Evolutionary conservation across 306 rosid species (phyloP).

Genomic region (Senna tora): DNA sequence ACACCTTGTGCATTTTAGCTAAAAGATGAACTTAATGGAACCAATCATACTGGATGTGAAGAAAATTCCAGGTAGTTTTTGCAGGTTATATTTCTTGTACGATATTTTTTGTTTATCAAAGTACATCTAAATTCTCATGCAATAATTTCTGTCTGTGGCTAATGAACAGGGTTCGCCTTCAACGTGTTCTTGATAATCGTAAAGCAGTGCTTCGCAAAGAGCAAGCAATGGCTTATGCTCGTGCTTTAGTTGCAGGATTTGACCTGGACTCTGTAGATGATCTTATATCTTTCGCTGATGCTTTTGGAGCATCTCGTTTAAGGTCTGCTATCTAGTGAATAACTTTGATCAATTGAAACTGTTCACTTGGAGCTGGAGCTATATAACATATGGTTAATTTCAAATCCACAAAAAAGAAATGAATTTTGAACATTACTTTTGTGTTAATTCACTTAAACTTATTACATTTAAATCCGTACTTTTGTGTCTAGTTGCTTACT

Average conservation of each 20-base stretch:
- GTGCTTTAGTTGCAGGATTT: slow-evolving; percentile 90
- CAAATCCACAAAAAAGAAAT: not conserved
- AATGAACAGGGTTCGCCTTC: slow-evolving; percentile 82
- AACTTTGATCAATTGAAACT: slow-evolving; percentile 28
- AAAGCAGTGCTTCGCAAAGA: slow-evolving; percentile 88
- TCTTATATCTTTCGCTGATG: slow-evolving; percentile 82
- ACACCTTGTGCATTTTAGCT: slow-evolving; percentile 49
- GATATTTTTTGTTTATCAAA: not conserved
- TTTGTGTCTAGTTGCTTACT: slow-evolving; percentile 8
- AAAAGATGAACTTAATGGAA: slow-evolving; percentile 52
- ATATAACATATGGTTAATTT: not conserved
- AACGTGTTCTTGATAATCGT: slow-evolving; percentile 87
- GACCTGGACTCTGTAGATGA: slow-evolving; percentile 76
- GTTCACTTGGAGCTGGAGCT: not conserved
- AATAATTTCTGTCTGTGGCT: slow-evolving; percentile 41
- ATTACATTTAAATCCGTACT: not conserved
- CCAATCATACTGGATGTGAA: slow-evolving; percentile 55
- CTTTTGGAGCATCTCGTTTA: slow-evolving; percentile 97
- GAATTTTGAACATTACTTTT: not conserved
- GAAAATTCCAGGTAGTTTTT: slow-evolving; percentile 84
- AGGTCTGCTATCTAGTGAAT: slow-evolving; percentile 53
- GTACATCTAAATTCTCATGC: slow-evolving; percentile 35
- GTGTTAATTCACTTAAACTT: slow-evolving; percentile 8
- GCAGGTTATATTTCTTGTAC: not conserved
- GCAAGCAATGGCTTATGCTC: slow-evolving; percentile 99